Base-by-base conservation (phyloP, 179 eudicot genomes). In the Vitellaria paradoxa region DNA sequence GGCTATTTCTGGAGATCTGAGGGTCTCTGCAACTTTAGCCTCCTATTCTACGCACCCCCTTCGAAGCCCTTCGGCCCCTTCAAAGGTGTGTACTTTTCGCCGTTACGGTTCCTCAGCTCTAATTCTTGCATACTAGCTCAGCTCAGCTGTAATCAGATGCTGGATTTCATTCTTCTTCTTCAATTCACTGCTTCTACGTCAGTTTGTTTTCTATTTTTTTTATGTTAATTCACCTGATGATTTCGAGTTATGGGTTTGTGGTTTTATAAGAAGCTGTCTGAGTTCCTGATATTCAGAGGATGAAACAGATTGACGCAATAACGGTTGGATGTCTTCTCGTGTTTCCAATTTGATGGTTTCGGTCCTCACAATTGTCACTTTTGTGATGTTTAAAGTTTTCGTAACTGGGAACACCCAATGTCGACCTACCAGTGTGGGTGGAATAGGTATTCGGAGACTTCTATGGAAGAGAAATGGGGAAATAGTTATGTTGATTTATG, bases 1-100 rank as follows among this genome's bases (percentile, higher is more conserved):
- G 98, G 91, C 96, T 73, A 81, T 91, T 67, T 77, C 90, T 8
- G 94, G 97, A 64, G 94, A 94, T 85, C 78, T 89, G 45, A 84
- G 96, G 67, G 87, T 94, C 14, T 84, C 88, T 68, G 91, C 97
- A 10, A 81, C 97, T 57, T 47, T 91, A 14, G 73, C 82, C 17
- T 87, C 90, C 69, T 87, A 81, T 69, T 87, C 85, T 13, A 21
- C 75, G 45, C 88, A 78, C 57, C 86, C 87, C 64, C 79, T 82
- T 77, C 82, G 80, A 55, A 79, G 77, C 79, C 56, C 81, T 11
- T 78, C 55, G 3, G 79, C 82, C 42, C 87, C 89, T 71, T 85
- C 89, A 23, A 92, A 91, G 96, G 97, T 93, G 40, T 21, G 42
- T 26, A 6, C 14, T 57, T 65, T 24, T 65, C 66, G 40, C 65